These are phyloP conservation scores for Xylaria sp. DNA, from an alignment of 2,329 filamentous ascomycete species.

Conservation along the genomic window DNA sequence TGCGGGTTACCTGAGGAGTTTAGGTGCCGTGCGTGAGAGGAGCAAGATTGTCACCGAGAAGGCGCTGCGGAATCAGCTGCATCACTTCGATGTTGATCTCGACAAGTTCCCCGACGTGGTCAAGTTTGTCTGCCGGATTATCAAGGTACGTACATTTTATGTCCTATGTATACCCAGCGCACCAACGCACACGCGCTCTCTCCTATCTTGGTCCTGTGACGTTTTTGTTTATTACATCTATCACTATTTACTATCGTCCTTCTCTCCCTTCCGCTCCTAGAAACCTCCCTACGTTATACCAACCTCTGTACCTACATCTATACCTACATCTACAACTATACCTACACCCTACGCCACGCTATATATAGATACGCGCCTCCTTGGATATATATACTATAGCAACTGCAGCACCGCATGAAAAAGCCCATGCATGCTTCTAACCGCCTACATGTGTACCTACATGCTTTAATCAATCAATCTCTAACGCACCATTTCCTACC, in stretches of 20 bases:
- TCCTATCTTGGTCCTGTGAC: neutral
- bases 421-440: slow-evolving; percentile 33
- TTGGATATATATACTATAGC: slow-evolving; percentile 11
- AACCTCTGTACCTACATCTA: neutral
- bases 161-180: neutral
- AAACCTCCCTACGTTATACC: too few species aligned
- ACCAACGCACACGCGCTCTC: neutral
- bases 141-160: slow-evolving; percentile 73
- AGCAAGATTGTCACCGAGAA: slow-evolving; percentile 78
- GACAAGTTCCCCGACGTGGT: slow-evolving; percentile 85
- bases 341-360: neutral
- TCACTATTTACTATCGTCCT: neutral
- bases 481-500: slow-evolving; percentile 7
- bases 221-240: neutral
- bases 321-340: neutral
- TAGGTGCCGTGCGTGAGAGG: slow-evolving; percentile 86
- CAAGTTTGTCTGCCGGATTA: slow-evolving; percentile 88
- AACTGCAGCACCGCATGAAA: slow-evolving; percentile 30
- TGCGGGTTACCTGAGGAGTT: slow-evolving; percentile 88
- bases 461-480: slow-evolving; percentile 16
- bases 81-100: slow-evolving; percentile 91
- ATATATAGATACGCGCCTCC: slow-evolving; percentile 25
- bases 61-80: slow-evolving; percentile 79
- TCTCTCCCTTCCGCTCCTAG: neutral
- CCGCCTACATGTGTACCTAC: slow-evolving; percentile 12